Percentiles rank a stretch among this genome's conserved stretches.
These are phyloP conservation scores for Farysia itapuensis DNA, from an alignment of 1,284 basidiomycete species.

Conservation along the genomic window DNA sequence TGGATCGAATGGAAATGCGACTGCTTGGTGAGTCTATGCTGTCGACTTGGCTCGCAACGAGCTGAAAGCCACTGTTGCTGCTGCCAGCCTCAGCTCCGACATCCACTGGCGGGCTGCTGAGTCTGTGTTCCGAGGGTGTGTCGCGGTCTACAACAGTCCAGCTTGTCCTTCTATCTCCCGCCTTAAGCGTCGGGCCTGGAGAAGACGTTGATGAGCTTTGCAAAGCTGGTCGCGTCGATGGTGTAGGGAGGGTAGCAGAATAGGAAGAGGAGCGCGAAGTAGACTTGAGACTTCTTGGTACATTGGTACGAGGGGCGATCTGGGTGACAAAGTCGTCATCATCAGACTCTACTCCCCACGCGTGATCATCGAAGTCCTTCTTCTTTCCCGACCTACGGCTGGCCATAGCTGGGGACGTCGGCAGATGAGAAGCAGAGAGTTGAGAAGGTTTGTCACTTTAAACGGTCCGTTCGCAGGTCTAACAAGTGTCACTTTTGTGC, in stretches of 20 bases:
- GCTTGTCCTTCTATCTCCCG: constrained; percentile 15
- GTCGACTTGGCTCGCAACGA: not conserved
- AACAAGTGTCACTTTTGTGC: too few relatives aligned
- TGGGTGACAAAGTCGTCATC: constrained; percentile 57
- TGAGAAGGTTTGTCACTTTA: too few relatives aligned
- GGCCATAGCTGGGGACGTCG: too few relatives aligned
- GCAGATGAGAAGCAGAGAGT: too few relatives aligned
- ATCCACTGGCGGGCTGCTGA: constrained; percentile 28
- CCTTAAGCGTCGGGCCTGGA: constrained; percentile 2
- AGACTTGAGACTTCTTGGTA: constrained; percentile 21
- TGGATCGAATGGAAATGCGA: too few relatives aligned
- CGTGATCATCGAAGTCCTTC: constrained; percentile 52
- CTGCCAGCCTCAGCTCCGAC: constrained; percentile 1
- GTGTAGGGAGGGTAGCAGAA: constrained; percentile 4
- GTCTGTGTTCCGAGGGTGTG: constrained; percentile 5
- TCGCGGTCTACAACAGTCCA: constrained; percentile 42
- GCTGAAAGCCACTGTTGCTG: not conserved
- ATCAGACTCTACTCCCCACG: constrained; percentile 56
- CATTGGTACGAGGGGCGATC: constrained; percentile 26
- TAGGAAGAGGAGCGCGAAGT: constrained; percentile 24
- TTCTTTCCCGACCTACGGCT: not conserved
- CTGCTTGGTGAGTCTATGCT: too few relatives aligned
- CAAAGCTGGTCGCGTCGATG: constrained; percentile 1
- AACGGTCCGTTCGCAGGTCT: too few relatives aligned
- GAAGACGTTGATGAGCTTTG: constrained; percentile 5